Base-by-base conservation (phyloP, 2,329 filamentous ascomycete species). In the Ascochyta fabae region DNA sequence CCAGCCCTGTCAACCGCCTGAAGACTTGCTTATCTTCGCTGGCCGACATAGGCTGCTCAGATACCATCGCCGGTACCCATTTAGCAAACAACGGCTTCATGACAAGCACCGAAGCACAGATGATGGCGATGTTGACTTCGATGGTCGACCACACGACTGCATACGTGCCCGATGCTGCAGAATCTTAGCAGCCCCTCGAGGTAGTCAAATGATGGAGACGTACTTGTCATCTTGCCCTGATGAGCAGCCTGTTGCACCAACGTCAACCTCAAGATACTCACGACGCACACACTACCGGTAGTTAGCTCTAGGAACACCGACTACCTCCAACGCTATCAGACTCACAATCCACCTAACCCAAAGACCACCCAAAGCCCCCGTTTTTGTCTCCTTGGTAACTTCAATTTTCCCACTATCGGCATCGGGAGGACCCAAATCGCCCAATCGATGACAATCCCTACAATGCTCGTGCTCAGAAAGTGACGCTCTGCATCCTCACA, bases 91-190 rank as follows among this genome's bases (percentile, higher is more conserved):
- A 64, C 6, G 76, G 77, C 47, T 78, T 79, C 57, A 80, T 70
- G 2, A 78, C 75, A 1, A 79, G 64, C 16, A 80, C 56, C 2
- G 74, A 80, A 10, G 78, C 77, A 60, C 77, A 80, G 4, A 77
- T 73, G 59, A 80, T 78, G 23, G 77, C 76, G 1, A 78, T 68
- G 45, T 80, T 80, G 44, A 75, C 69, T 64, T 81, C 78, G 36
- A 76, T 66, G 2, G 70, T 70, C 2, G 75, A 77, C 71, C 77
- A 80, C 10, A 76, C 70, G 5, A 78, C 59, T 6, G 75, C 71
- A 59, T 75, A 73, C 9, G 74, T 72, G n/a, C 77, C 76, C 1
- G 75, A 73, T 31, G 68, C 71, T 70, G 40, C 29, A 19, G 3
- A 13, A 16, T 4, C 13, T 51, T 33, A 60, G 24, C 38, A 23